Conservation (phyloP, 202 grass and related monocot genomes). For the Setaria viridis region DNA sequence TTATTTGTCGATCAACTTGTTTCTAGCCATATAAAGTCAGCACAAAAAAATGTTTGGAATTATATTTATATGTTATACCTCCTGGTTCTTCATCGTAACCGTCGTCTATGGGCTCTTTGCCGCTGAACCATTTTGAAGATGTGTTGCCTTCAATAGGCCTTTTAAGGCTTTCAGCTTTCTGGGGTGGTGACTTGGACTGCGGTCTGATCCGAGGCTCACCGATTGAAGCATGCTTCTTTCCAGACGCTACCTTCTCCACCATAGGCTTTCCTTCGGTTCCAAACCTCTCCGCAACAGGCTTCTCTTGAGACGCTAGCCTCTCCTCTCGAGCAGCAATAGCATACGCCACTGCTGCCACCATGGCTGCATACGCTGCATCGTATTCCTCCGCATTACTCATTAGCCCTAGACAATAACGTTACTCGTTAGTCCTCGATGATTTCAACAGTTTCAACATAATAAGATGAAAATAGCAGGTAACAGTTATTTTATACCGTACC, state of each 20-base stretch:
- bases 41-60: neutral
- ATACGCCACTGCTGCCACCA: conserved; percentile 69
- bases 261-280: conserved; percentile 18
- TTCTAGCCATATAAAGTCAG: neutral
- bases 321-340: conserved; percentile 59
- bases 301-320: neutral
- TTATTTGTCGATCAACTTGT: neutral
- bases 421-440: neutral
- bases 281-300: neutral
- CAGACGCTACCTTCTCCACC: neutral
- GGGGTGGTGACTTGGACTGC: conserved; percentile 1
- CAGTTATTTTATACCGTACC: conserved; percentile 22
- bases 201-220: neutral
- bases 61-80: conserved; percentile 17
- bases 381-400: conserved; percentile 29
- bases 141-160: conserved; percentile 45
- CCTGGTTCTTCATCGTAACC: conserved; percentile 33
- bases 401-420: neutral
- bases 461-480: neutral
- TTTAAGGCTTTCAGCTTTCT: conserved; percentile 46
- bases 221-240: neutral
- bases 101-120: conserved; percentile 52
- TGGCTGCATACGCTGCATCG: conserved; percentile 53
- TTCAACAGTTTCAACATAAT: neutral
- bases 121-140: conserved; percentile 51